phyloP scores from a whole-genome alignment of 2,329 filamentous ascomycete genomes.

The Penicillium janthinellum region DNA sequence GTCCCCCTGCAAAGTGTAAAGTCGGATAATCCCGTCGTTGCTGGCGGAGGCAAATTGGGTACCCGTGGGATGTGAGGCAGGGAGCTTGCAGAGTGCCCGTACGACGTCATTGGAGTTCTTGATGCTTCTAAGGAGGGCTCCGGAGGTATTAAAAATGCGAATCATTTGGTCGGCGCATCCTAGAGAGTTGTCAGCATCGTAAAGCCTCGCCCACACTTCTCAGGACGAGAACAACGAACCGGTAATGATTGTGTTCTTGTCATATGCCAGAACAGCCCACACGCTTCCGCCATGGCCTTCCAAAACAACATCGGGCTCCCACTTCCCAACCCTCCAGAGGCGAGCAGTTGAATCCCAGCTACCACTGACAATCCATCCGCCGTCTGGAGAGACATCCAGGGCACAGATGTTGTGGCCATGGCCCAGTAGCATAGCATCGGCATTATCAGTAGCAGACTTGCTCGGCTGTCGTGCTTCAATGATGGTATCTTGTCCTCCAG shows the following conservation, averaged over 20 bases:
- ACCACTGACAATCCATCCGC: slow-evolving; percentile 79
- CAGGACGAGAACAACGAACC: slow-evolving; percentile 38
- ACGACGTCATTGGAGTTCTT: slow-evolving; percentile 79
- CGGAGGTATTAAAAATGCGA: slow-evolving; percentile 72
- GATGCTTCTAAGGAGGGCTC: slow-evolving; percentile 65
- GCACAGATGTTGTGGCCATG: slow-evolving; percentile 88
- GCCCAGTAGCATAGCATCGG: slow-evolving; percentile 82
- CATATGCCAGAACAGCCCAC: slow-evolving; percentile 87
- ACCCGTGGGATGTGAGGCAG: slow-evolving; percentile 71
- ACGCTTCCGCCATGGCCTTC: slow-evolving; percentile 79
- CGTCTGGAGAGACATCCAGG: slow-evolving; percentile 73
- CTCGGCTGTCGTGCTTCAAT: slow-evolving; percentile 82
- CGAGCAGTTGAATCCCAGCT: slow-evolving; percentile 91
- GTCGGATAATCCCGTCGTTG: slow-evolving; percentile 84
- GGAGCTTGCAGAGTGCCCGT: slow-evolving; percentile 82
- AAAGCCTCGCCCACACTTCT: too few relatives aligned
- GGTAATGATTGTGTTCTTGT: slow-evolving; percentile 78
- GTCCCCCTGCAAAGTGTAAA: slow-evolving; percentile 82
- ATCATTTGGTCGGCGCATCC: slow-evolving; percentile 89
- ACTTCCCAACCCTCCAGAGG: slow-evolving; percentile 82
- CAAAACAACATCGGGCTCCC: slow-evolving; percentile 74
- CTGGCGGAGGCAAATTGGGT: slow-evolving; percentile 94
- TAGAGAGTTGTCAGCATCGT: slow-evolving; percentile 26
- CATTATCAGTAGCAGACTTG: slow-evolving; percentile 69
- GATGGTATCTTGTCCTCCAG: slow-evolving; percentile 87